Evolutionary conservation across 371 early-diverging fungal species (phyloP), one percentile per base, ranked within the genome.

Genomic region (Dichotomocladium elegans): DNA sequence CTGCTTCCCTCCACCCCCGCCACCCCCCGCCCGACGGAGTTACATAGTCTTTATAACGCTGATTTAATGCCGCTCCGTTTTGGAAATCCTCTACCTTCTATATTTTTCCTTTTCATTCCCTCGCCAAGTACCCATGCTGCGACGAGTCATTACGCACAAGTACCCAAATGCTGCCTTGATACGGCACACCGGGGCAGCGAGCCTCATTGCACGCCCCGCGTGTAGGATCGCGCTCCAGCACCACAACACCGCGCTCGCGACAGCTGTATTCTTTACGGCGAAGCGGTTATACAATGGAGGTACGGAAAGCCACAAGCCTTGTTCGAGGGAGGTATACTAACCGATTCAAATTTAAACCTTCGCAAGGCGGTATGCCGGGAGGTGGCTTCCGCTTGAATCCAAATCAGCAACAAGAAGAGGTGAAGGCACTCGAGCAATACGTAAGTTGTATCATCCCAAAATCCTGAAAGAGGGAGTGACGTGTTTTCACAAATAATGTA

Each of bases 311-410:
- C 12, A 22, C 21, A 34, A 22, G 24, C 19, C 34, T 24, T 9
- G 11, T 2, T 30, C 4, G 17, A 19, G 7, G 8, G 34, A 6
- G 15, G 12, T n/a, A 28, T 17, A 14, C 33, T 26, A 7, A 28
- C 29, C n/a, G 27, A 7, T 14, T 1, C 31, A 34, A 35, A 34
- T 11, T 19, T 43, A 14, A 3, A 22, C 3, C 0, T 19, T 31
- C 11, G 33, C 35, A 33, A 2, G 56, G 57, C 15, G 66, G 66
- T 15, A 56, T 49, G 43, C 58, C 59, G 19, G 42, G 41, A 29
- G 68, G 66, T 44, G 74, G 71, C 1, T 67, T 71, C 51, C 66
- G 70, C 7, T 37, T 76, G 37, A 64, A 67, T 33, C 70, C 70
- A 26, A 63, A 72, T 17, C 72, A 72, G 37, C 58, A 70, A 26